Conservation (phyloP, 768 basidiomycete species). For the Boletus fagicola region DNA sequence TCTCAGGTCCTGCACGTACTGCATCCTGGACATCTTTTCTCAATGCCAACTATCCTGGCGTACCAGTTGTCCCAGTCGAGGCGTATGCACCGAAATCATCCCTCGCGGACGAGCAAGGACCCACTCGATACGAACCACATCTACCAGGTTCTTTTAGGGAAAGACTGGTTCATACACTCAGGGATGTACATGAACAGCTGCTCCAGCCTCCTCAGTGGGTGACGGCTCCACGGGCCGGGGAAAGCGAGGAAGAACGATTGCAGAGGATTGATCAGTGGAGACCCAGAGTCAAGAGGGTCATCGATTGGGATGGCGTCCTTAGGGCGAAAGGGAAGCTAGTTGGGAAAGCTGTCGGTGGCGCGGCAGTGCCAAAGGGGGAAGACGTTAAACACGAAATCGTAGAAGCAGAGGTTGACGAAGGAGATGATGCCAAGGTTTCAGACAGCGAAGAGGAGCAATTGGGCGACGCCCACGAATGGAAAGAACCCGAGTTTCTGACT, state of each 20-base stretch:
- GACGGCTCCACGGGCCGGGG: slow-evolving; percentile 31
- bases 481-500: slow-evolving; percentile 63
- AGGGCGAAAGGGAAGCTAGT: slow-evolving; percentile 43
- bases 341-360: slow-evolving; percentile 44
- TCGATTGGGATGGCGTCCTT: slow-evolving; percentile 75
- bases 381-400: background rate
- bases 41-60: slow-evolving; percentile 47
- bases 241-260: slow-evolving; percentile 45
- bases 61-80: slow-evolving; percentile 72
- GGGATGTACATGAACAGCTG: slow-evolving; percentile 63
- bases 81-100: slow-evolving; percentile 59
- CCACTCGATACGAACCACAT: slow-evolving; percentile 54
- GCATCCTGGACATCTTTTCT: slow-evolving; percentile 67
- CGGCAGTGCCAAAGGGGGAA: slow-evolving; percentile 34
- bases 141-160: slow-evolving; percentile 66
- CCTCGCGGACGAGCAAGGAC: slow-evolving; percentile 38
- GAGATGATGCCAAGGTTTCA: slow-evolving; percentile 5
- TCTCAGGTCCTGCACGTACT: slow-evolving; percentile 65
- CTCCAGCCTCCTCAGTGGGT: slow-evolving; percentile 65
- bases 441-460: slow-evolving; percentile 18
- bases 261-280: slow-evolving; percentile 59
- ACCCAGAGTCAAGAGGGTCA: slow-evolving; percentile 55
- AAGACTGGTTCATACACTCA: slow-evolving; percentile 63
- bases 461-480: slow-evolving; percentile 19
- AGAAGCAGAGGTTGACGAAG: slow-evolving; percentile 24